These are phyloP conservation scores for Fonsecaea erecta DNA, from an alignment of 2,329 filamentous ascomycete genomes.

Conservation along the genomic window DNA sequence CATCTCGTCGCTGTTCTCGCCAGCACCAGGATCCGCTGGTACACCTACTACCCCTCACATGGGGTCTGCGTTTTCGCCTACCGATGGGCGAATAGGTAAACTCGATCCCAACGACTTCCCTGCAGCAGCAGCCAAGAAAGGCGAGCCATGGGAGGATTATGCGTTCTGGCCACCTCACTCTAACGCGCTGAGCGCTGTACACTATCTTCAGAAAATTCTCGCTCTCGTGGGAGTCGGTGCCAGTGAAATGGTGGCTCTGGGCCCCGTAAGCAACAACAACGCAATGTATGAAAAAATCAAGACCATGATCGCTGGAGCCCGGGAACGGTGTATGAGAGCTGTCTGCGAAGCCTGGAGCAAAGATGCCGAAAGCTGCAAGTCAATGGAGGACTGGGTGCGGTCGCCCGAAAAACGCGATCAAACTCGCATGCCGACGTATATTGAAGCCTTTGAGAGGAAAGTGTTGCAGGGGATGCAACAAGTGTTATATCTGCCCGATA, in stretches of 20 bases:
- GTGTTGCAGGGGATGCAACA: conserved; percentile 88
- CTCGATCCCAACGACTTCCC: conserved; percentile 79
- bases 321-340: conserved; percentile 83
- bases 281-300: conserved; percentile 73
- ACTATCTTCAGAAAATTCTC: conserved; percentile 84
- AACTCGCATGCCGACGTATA: conserved; percentile 86
- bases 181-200: conserved; percentile 88
- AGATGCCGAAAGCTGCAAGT: conserved; percentile 90
- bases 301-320: conserved; percentile 72
- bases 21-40: conserved; percentile 58
- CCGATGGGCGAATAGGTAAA: conserved; percentile 72
- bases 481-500: conserved; percentile 90
- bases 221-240: conserved; percentile 83
- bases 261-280: conserved; percentile 63
- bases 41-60: conserved; percentile 65
- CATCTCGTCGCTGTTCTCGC: conserved; percentile 83
- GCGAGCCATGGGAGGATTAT: conserved; percentile 88
- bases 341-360: conserved; percentile 90
- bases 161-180: conserved; percentile 96
- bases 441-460: conserved; percentile 81
- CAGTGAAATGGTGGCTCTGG: conserved; percentile 79
- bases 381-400: conserved; percentile 91
- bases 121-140: conserved; percentile 74
- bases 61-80: conserved; percentile 65
- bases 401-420: conserved; percentile 80